Evolutionary conservation across 116 monocot genomes (phyloP).

Genomic region (Iris pallida): DNA sequence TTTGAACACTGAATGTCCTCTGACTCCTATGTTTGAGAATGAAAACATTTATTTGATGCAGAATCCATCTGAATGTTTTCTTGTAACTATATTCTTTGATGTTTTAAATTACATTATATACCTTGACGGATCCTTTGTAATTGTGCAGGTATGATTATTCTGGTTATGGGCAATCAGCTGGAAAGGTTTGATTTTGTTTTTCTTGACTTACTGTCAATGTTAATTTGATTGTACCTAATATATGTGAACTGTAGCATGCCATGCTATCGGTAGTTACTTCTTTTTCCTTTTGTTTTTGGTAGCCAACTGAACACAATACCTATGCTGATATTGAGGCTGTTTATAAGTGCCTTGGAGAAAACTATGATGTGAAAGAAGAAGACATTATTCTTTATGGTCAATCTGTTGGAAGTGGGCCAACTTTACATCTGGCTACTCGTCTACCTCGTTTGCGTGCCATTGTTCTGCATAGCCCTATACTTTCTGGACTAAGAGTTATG

Average conservation of each 20-base stretch:
- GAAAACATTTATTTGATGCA: no score
- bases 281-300: slow-evolving; percentile 15
- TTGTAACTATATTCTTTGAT: not conserved
- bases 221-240: not conserved
- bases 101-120: not conserved
- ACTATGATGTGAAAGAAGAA: slow-evolving; percentile 76
- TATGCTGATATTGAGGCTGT: slow-evolving; percentile 93
- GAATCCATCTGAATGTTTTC: no score
- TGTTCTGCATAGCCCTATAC: slow-evolving; percentile 85
- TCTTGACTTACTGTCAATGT: not conserved
- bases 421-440: slow-evolving; percentile 73
- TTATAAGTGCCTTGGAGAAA: slow-evolving; percentile 77
- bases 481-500: slow-evolving; percentile 96
- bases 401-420: slow-evolving; percentile 97
- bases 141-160: slow-evolving; percentile 92
- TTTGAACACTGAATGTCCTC: no score
- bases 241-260: not conserved
- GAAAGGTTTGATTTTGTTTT: slow-evolving; percentile 60
- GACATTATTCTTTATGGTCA: slow-evolving; percentile 95
- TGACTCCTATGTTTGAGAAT: no score
- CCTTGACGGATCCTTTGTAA: slow-evolving; percentile 1
- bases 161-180: slow-evolving; percentile 94
- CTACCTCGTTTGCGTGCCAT: slow-evolving; percentile 74
- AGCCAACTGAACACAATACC: slow-evolving; percentile 93
- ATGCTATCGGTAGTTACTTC: not conserved